Evolutionary conservation across 305 asterid genomes (phyloP), one percentile per base, ranked within the genome.

Genomic region (Fraxinus latifolia): DNA sequence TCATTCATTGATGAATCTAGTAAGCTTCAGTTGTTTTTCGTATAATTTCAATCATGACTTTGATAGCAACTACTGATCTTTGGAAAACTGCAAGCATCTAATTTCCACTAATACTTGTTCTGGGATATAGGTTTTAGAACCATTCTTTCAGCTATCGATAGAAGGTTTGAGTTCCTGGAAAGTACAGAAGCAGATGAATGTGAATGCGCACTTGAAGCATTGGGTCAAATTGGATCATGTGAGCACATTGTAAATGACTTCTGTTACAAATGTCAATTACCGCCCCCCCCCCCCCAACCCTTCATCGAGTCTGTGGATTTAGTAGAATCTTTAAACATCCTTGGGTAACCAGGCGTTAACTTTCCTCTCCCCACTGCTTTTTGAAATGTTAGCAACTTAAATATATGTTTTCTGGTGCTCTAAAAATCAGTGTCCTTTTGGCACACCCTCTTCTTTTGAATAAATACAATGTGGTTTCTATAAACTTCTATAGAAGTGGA

Each of bases 211-310:
- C 90, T 95, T 55, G 99, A 95, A 84, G 94, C 97, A 74, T 86
- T 94, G 87, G 99, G 99, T 83, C 97, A 92, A 84, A 93, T 94
- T 87, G 98, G 98, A 80, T 88, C 89, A 55, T 91, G 98, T 95
- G 84, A 93, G 98, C 88, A 77, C 78, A 77, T 74, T 84, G 34
- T 39, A 83, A 67, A 70, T 83, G 62, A 70, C 74, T 55, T 65
- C 71, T 83, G 39, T 70, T 74, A 29, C 50, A 23, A 68, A 82
- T 70, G 37, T 68, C 39, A 36, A 76, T 62, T 71, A 81, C 32
- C 8, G 3, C 60, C 60, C 53, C n/a, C 15, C 50, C 50, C 50
- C 4, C 1, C 1, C 12, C 44, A 3, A 31, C 34, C 7, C 14
- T 11, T 44, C 36, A 31, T 47, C 53, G 25, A 82, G 77, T 75